Conservation (phyloP, 345 rosid species). For the Jatropha curcas region DNA sequence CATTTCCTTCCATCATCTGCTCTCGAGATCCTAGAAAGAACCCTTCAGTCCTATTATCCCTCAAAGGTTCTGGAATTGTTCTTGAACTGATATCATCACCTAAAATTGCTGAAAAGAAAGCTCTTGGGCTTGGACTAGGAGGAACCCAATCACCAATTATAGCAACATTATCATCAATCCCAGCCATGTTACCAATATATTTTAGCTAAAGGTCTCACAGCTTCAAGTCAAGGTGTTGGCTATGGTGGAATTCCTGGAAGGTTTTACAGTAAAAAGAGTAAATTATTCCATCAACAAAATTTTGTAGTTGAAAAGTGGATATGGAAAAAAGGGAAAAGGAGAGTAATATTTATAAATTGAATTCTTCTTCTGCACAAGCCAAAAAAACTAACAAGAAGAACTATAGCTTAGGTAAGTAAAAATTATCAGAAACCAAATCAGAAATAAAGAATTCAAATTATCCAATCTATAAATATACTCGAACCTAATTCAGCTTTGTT, state of each 20-base stretch:
- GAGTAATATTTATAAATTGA: background rate
- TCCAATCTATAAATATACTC: background rate
- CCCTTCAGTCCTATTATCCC: constrained; percentile 36
- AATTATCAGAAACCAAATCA: background rate
- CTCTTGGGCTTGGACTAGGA: constrained; percentile 61
- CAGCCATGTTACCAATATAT: constrained; percentile 50
- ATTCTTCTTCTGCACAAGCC: background rate
- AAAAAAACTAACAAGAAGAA: background rate
- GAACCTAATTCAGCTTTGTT: constrained; percentile 4
- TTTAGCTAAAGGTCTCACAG: constrained; percentile 18
- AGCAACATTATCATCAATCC: constrained; percentile 67
- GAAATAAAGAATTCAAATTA: background rate
- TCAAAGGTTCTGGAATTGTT: constrained; percentile 36
- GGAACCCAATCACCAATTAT: constrained; percentile 87
- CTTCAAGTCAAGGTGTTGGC: constrained; percentile 21
- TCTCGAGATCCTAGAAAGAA: constrained; percentile 35
- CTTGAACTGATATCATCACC: constrained; percentile 51
- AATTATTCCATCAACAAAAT: constrained; percentile 15
- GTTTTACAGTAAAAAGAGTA: constrained; percentile 15
- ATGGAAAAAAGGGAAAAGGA: background rate
- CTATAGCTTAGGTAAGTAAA: background rate
- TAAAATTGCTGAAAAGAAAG: constrained; percentile 52
- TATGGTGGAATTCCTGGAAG: constrained; percentile 36
- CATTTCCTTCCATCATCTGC: constrained; percentile 29
- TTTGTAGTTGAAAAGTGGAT: constrained; percentile 3